These are phyloP conservation scores for Lentinus tigrinus DNA, from an alignment of 768 basidiomycete species.

Conservation along the genomic window DNA sequence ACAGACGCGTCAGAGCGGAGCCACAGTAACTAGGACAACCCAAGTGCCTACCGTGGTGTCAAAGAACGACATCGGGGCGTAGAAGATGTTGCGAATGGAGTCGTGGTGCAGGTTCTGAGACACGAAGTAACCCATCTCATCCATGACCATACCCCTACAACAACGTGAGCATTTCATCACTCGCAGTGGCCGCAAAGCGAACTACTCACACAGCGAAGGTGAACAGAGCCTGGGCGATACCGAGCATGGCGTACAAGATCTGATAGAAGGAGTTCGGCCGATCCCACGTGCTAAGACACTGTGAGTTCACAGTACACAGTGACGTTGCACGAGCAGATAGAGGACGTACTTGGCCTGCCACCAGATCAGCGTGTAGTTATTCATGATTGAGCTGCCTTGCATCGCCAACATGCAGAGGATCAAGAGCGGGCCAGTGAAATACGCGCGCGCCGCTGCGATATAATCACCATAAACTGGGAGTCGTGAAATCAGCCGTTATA, in stretches of 20 bases:
- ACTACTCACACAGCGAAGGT: conserved; percentile 54
- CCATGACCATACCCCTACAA: conserved; percentile 50
- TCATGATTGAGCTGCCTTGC: conserved; percentile 61
- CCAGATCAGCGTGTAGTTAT: conserved; percentile 69
- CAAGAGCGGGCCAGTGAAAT: conserved; percentile 49
- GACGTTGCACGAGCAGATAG: neutral
- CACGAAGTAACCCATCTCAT: conserved; percentile 56
- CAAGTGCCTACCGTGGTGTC: conserved; percentile 52
- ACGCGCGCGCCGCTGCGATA: conserved; percentile 53
- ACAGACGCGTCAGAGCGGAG: neutral
- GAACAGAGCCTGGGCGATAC: conserved; percentile 54
- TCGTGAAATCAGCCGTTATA: neutral
- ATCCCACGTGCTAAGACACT: conserved; percentile 39
- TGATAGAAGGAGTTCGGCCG: conserved; percentile 61
- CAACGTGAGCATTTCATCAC: neutral
- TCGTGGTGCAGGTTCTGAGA: conserved; percentile 62
- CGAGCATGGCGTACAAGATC: conserved; percentile 59
- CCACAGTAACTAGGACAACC: neutral
- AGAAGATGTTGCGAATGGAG: conserved; percentile 56
- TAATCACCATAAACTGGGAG: conserved; percentile 59
- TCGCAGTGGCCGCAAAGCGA: neutral
- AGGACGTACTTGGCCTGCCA: conserved; percentile 60
- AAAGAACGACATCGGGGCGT: conserved; percentile 77
- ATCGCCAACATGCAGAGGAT: conserved; percentile 50
- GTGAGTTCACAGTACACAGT: neutral